Base-by-base conservation (phyloP, 345 rosid species). In the Kernera saxatilis region DNA sequence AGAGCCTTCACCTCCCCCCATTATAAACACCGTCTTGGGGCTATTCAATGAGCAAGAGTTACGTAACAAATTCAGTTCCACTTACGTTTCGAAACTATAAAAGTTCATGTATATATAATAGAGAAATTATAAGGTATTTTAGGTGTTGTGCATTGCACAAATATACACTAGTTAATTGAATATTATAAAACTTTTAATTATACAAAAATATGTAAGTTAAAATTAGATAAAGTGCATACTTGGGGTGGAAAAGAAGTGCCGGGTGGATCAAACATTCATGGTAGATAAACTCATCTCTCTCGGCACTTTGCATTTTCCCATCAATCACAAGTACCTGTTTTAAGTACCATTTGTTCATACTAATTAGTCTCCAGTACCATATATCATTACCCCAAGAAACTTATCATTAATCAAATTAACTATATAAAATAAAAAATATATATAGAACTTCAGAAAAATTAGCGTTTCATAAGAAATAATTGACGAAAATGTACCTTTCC, bases 1-100 rank as follows among this genome's bases (percentile, higher is more conserved):
- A 57, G 98, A 93, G n/a, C 98, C 98, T 79, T 93, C 98, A 3
- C 97, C 98, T 23, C 97, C 97, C 62, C 98, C 98, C 98, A 93
- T 93, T 54, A 93, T 88, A 69, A 90, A 93, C 68, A 91, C 83
- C 0, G 77, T 81, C 64, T 75, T 82, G 0, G 98, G 98, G 75
- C 98, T 93, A 78, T 7, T 67, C 14, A 32, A 30, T n/a, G n/a
- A 69, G 6, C 36, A 23, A 14, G 25, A 8, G 14, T 54, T 52
- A 41, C 23, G 15, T 35, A 58, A 15, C 35, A 5, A 66, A 35
- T 22, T 13, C 8, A 66, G 50, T 13, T 6, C 23, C 22, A 35
- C 27, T n/a, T 61, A 32, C 26, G 40, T 5, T 11, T 17, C 25
- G 8, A 18, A 56, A 33, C 17, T 44, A 8, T 17, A 14, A 22